A percentile compares a stretch with the other conserved stretches of the same genome.
Evolutionary conservation across 371 early-diverging fungal genomes (phyloP).

Genomic region (Lichtheimia ornata): DNA sequence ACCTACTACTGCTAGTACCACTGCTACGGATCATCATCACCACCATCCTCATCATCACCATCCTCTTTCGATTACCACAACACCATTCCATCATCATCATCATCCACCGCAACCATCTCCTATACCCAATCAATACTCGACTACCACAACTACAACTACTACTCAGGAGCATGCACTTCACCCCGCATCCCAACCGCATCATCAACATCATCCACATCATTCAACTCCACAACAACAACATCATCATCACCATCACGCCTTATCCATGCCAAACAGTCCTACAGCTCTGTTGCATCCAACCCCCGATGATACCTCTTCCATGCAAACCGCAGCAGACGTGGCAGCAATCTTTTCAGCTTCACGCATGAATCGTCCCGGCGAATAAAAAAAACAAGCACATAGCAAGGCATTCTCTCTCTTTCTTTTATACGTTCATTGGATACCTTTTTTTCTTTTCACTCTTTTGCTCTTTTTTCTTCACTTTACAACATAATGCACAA

Average conservation of each 20-base stretch:
- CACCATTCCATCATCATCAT: neutral
- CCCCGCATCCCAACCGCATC: neutral
- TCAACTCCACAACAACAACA: neutral
- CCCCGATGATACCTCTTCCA: neutral
- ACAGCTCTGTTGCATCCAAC: neutral
- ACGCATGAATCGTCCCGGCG: neutral
- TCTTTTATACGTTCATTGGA: too few species aligned
- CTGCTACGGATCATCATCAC: neutral
- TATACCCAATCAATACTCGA: conserved; percentile 5
- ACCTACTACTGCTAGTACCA: neutral
- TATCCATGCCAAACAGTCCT: neutral
- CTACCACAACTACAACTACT: neutral
- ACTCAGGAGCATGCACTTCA: neutral
- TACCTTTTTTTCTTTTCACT: neutral
- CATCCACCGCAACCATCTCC: neutral
- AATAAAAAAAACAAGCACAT: neutral
- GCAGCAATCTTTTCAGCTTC: conserved; percentile 8
- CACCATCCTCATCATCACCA: too few species aligned
- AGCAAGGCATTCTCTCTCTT: too few species aligned
- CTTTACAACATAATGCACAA: neutral
- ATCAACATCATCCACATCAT: neutral
- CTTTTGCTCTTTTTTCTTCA: neutral
- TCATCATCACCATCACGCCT: neutral
- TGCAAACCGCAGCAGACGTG: neutral
- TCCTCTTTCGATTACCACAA: too few species aligned